Evolutionary conservation across 768 basidiomycete species (phyloP).

Genomic region (Lanmaoa pseudosensibilis): DNA sequence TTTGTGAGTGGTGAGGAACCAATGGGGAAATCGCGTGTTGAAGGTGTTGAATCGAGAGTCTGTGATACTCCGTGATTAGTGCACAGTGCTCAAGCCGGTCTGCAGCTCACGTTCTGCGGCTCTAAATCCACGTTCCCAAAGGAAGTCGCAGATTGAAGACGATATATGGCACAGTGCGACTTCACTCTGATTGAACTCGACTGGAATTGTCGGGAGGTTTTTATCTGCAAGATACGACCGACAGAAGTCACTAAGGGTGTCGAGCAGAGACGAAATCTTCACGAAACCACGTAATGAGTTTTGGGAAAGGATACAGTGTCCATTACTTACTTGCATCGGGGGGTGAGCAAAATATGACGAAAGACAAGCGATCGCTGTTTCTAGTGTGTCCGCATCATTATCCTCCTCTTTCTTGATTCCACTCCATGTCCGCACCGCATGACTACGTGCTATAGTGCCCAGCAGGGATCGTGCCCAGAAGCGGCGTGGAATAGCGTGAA

Average conservation of each 20-base stretch:
- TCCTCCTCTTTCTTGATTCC: slow-evolving; percentile 10
- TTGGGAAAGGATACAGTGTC: not conserved
- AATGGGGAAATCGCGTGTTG: slow-evolving; percentile 59
- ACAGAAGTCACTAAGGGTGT: slow-evolving; percentile 42
- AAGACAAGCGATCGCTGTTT: slow-evolving; percentile 46
- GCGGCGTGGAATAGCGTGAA: slow-evolving; percentile 41
- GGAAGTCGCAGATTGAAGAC: slow-evolving; percentile 48
- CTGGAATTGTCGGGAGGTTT: slow-evolving; percentile 30
- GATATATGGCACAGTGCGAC: slow-evolving; percentile 32
- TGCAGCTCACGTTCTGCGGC: slow-evolving; percentile 41
- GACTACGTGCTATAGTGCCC: slow-evolving; percentile 42
- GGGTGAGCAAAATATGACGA: slow-evolving; percentile 54
- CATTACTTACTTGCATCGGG: slow-evolving; percentile 40
- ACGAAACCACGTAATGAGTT: not conserved
- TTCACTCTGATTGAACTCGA: slow-evolving; percentile 35
- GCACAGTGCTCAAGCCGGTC: not conserved
- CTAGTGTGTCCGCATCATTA: slow-evolving; percentile 34
- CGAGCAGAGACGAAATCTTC: slow-evolving; percentile 44
- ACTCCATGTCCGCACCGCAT: slow-evolving; percentile 43
- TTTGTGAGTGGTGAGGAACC: slow-evolving; percentile 50
- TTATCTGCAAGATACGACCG: slow-evolving; percentile 35
- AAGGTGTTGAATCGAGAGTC: slow-evolving; percentile 43
- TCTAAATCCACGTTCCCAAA: slow-evolving; percentile 49
- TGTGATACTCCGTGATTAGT: slow-evolving; percentile 16
- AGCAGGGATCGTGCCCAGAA: slow-evolving; percentile 53